phyloP scores from a whole-genome alignment of 31 red algal genomes.

The Asparagopsis taxiformis region DNA sequence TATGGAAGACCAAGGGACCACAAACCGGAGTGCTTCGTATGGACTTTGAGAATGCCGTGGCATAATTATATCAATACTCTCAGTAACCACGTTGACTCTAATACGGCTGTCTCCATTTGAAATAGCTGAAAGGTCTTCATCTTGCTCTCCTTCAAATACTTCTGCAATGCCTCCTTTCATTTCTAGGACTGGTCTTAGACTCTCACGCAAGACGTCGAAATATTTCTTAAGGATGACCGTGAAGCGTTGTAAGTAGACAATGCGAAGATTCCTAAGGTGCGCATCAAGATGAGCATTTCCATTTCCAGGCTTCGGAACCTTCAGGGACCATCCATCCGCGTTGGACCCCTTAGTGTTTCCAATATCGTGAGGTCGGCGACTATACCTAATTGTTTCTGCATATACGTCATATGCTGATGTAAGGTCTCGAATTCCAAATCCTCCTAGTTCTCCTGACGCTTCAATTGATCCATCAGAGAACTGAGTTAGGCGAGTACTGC shows the following conservation, averaged over 20 bases:
- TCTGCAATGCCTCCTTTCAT: conserved; percentile 85
- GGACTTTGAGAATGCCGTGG: conserved; percentile 84
- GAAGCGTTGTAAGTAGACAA: conserved; percentile 91
- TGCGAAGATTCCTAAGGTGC: conserved; percentile 64
- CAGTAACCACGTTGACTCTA: conserved; percentile 54
- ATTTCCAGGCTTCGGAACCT: conserved; percentile 39
- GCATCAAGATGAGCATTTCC: conserved; percentile 69
- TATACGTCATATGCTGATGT: conserved; percentile 82
- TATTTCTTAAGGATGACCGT: conserved; percentile 86
- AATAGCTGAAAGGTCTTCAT: conserved; percentile 55
- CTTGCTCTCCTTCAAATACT: conserved; percentile 71
- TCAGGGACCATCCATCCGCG: conserved; percentile 76
- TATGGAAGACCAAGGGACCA: conserved; percentile 58
- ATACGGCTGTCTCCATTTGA: conserved; percentile 40
- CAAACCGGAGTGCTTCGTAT: conserved; percentile 72
- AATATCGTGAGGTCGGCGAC: conserved; percentile 12
- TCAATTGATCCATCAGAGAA: conserved; percentile 56
- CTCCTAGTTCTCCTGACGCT: conserved; percentile 71
- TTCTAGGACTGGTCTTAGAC: conserved; percentile 71
- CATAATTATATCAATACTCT: conserved; percentile 80
- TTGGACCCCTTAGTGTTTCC: not conserved
- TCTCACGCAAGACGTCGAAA: conserved; percentile 69
- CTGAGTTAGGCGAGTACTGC: conserved; percentile 53
- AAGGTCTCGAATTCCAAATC: conserved; percentile 73
- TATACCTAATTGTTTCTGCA: conserved; percentile 77